Evolutionary conservation across 805 yeast genomes (phyloP).

Genomic region (Clavispora asparagi): DNA sequence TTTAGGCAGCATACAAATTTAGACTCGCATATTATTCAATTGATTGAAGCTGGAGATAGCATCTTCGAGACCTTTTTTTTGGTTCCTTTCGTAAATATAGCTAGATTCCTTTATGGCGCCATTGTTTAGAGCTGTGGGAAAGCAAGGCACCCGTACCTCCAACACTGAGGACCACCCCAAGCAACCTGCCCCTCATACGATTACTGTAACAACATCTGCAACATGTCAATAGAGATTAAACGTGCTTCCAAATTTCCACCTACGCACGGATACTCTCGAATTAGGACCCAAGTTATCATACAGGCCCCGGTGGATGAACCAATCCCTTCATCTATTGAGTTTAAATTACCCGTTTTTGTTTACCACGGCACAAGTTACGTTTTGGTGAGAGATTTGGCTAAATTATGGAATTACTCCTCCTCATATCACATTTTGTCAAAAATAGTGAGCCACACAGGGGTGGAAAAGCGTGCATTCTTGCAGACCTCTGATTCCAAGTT

Average conservation of each 20-base stretch:
- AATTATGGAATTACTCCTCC: conserved; percentile 36
- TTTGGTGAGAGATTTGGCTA: conserved; percentile 27
- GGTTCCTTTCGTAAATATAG: no score
- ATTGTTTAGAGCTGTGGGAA: no score
- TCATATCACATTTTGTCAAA: conserved; percentile 35
- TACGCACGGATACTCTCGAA: conserved; percentile 3
- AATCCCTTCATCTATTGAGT: conserved; percentile 2
- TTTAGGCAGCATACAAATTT: no score
- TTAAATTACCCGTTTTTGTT: conserved; percentile 9
- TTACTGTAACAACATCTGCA: background rate
- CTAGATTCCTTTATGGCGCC: no score
- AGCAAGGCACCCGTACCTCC: background rate
- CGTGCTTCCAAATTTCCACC: background rate
- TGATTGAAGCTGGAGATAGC: no score
- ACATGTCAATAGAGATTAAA: background rate
- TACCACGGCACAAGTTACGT: conserved; percentile 14
- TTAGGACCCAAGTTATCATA: conserved; percentile 6
- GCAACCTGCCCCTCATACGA: background rate
- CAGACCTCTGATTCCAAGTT: conserved; percentile 12
- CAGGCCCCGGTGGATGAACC: conserved; percentile 3
- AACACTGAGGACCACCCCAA: background rate
- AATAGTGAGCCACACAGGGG: conserved; percentile 18
- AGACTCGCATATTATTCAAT: no score
- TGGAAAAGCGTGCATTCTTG: conserved; percentile 15
- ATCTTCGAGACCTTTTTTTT: no score